Percentiles rank a stretch among this genome's conserved stretches.
These are phyloP conservation scores for Exophiala lecanii-corni DNA, from an alignment of 2,329 filamentous ascomycete species.

Conservation along the genomic window DNA sequence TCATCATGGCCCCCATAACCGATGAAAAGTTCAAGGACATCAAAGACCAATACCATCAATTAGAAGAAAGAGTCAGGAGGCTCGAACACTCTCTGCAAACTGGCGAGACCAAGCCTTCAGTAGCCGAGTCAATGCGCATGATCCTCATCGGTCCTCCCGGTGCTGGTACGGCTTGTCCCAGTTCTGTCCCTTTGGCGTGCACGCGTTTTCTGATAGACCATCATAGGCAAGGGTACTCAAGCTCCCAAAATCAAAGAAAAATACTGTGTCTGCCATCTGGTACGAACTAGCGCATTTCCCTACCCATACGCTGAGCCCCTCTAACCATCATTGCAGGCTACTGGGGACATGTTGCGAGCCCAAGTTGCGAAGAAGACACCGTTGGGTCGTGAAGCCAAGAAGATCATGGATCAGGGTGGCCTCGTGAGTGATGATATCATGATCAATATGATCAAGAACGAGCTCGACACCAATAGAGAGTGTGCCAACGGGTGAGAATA, in stretches of 20 bases:
- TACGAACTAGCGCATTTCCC: constrained; percentile 48
- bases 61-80: constrained; percentile 80
- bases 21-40: constrained; percentile 76
- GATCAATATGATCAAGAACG: constrained; percentile 98
- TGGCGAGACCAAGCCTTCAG: constrained; percentile 47
- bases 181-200: too few species aligned
- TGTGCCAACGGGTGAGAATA: constrained; percentile 83
- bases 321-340: constrained; percentile 59
- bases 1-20: constrained; percentile 79
- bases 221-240: constrained; percentile 92
- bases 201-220: too few species aligned
- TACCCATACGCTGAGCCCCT: not conserved
- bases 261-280: constrained; percentile 94
- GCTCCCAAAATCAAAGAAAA: constrained; percentile 97
- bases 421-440: constrained; percentile 98
- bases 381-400: constrained; percentile 94
- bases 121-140: constrained; percentile 74
- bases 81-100: constrained; percentile 67
- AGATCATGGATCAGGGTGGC: constrained; percentile 99
- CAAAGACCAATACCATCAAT: constrained; percentile 74
- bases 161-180: constrained; percentile 82
- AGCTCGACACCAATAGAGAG: constrained; percentile 88
- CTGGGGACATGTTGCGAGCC: constrained; percentile 97
- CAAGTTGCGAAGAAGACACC: constrained; percentile 97
- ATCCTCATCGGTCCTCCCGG: constrained; percentile 96